Conservation (phyloP, 768 basidiomycete species). For the Kwoniella botswanensis region DNA sequence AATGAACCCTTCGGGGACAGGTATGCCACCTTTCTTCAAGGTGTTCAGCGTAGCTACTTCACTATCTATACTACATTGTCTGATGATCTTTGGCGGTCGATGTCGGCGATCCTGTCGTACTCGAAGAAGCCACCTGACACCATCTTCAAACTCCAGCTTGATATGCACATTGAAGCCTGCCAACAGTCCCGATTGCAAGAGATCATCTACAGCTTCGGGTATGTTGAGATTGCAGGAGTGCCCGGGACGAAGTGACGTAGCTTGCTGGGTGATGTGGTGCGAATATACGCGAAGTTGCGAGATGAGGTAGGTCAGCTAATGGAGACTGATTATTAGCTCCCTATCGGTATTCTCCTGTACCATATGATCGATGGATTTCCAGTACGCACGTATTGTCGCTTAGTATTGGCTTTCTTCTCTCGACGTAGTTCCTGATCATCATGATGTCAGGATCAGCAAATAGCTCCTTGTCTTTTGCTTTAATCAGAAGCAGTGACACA, state of each 20-base stretch:
- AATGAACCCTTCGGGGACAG: constrained; percentile 8
- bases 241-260: not conserved
- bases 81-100: not conserved
- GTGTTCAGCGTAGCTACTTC: constrained; percentile 16
- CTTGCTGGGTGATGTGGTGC: not conserved
- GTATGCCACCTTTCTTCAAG: constrained; percentile 6
- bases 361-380: not conserved
- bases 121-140: constrained; percentile 13
- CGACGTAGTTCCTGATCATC: not conserved
- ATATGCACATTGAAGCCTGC: constrained; percentile 14
- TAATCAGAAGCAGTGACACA: no score
- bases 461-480: no score
- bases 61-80: not conserved
- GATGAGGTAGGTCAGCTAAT: not conserved
- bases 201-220: not conserved
- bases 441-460: no score
- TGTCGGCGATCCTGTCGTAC: constrained; percentile 2
- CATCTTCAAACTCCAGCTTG: constrained; percentile 14
- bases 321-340: no score
- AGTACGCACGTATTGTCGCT: not conserved
- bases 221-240: constrained; percentile 4
- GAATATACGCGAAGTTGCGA: not conserved
- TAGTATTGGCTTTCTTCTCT: not conserved
- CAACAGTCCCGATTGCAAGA: not conserved
- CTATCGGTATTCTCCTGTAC: no score